Evolutionary conservation across 129 eudicot species (phyloP), one percentile per base, ranked within the genome.

Genomic region (Cynara cardunculus): DNA sequence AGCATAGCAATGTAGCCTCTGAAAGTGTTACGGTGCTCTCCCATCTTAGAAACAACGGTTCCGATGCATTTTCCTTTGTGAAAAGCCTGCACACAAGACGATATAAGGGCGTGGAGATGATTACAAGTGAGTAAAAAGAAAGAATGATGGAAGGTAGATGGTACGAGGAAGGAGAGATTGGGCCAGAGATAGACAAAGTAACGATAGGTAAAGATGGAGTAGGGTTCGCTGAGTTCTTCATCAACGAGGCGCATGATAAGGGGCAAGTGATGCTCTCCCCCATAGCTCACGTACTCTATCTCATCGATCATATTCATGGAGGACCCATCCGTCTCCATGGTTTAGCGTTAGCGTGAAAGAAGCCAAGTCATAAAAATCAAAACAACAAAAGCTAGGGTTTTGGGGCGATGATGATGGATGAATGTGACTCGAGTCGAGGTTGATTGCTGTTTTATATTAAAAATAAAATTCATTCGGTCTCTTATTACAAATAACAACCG

Each of bases 141-240:
- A 21, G 28, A n/a, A 79, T 11, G 24, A 66, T 22, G 37, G 21
- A 14, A 2, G n/a, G n/a, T n/a, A n/a, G n/a, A n/a, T n/a, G 27
- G 49, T 65, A 91, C 98, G 26, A 95, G 92, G 87, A 95, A 95
- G 49, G 91, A 90, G 78, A 95, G 97, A 37, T 92, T 81, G 37
- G 99, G 99, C 99, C 99, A 95, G 71, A 95, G 97, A 76, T 95
- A 92, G 73, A 95, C 99, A 73, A 95, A 95, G 82, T 95, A 95
- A 19, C 99, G 94, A 80, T 95, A 95, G 31, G 99, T 92, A 80
- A 95, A 95, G 83, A 95, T 95, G 81, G 99, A 95, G 81, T 95
- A 95, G 87, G 97, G 99, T 75, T 95, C 99, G 74, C 99, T 95
- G 75, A 95, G 96, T 79, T 92, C 97, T 80, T 90, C 80, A 80